A percentile compares a stretch with the other conserved stretches of the same genome.
phyloP scores from a whole-genome alignment of 495 filamentous ascomycete species.

The Opeltia flavorubescens region DNA sequence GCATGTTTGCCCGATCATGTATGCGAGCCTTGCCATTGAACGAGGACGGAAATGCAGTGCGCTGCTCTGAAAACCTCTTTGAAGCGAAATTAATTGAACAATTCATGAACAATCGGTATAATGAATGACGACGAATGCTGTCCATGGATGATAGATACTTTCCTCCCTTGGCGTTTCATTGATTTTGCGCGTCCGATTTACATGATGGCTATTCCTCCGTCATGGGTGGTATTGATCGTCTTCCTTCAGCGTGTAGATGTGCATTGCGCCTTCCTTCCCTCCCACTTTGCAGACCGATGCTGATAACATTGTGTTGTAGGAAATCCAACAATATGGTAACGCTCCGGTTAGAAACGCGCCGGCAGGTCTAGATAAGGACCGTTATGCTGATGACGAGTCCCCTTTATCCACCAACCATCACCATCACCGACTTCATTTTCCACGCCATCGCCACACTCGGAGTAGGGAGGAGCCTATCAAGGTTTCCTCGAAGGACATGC shows the following conservation, averaged over 20 bases:
- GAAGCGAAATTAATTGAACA: too few relatives aligned
- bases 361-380: constrained; percentile 54
- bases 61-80: too few relatives aligned
- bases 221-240: background rate
- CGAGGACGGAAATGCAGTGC: too few relatives aligned
- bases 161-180: too few relatives aligned
- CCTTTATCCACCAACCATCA: constrained; percentile 32
- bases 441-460: constrained; percentile 55
- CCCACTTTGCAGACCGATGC: constrained; percentile 5
- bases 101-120: too few relatives aligned
- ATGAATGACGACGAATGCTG: too few relatives aligned
- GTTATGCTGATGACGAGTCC: constrained; percentile 35
- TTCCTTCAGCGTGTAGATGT: constrained; percentile 6
- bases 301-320: constrained; percentile 28
- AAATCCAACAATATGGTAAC: constrained; percentile 69
- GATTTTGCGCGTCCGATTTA: too few relatives aligned
- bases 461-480: constrained; percentile 59
- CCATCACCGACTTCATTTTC: constrained; percentile 48
- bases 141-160: too few relatives aligned
- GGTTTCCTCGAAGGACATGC: constrained; percentile 27
- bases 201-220: background rate
- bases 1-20: background rate
- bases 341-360: constrained; percentile 65
- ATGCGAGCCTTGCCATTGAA: too few relatives aligned
- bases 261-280: background rate